Percentiles rank a stretch among this genome's conserved stretches.
Conservation (phyloP, 805 yeast species). For the Saccharomyces eubayanus region DNA sequence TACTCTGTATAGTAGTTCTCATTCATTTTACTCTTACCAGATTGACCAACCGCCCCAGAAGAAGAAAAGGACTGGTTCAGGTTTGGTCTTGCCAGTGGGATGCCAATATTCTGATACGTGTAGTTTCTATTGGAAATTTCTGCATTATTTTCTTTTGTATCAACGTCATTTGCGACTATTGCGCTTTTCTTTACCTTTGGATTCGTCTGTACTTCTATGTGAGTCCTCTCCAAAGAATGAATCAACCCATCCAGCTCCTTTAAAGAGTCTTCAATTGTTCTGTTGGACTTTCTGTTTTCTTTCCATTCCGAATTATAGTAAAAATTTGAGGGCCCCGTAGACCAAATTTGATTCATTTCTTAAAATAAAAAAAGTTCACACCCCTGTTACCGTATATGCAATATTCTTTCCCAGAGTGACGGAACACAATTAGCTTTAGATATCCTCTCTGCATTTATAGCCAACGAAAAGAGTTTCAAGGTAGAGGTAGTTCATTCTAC, state of each 20-base stretch:
- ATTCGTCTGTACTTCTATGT: not conserved
- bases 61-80: not conserved
- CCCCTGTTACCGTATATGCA: not conserved
- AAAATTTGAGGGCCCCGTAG: not conserved
- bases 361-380: not conserved
- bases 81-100: not conserved
- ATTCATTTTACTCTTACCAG: not conserved
- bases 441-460: not conserved
- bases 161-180: not conserved
- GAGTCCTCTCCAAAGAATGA: not conserved
- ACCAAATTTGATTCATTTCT: not conserved
- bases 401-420: not conserved
- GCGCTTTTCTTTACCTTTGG: not conserved
- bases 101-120: not conserved
- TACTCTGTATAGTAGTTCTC: not conserved
- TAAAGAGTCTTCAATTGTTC: constrained; percentile 11
- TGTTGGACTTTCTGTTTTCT: not conserved
- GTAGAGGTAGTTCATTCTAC: not conserved
- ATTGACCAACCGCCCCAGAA: not conserved
- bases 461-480: not conserved
- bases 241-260: constrained; percentile 15
- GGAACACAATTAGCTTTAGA: not conserved
- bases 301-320: not conserved
- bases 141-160: not conserved
- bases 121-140: not conserved